Base-by-base conservation (phyloP, 345 rosid genomes). In the Heritiera littoralis region DNA sequence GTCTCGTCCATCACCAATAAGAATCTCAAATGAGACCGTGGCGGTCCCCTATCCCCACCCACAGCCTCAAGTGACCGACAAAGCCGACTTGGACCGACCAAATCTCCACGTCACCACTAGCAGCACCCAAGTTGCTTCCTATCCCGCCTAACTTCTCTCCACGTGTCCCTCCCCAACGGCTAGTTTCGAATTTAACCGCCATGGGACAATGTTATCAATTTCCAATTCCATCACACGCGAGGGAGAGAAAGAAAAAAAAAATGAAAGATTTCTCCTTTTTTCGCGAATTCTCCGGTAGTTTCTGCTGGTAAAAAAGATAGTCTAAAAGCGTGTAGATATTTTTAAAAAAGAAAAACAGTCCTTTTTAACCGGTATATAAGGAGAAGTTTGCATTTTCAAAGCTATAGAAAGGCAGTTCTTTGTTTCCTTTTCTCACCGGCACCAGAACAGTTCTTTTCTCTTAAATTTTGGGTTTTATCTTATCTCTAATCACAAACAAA, bases 141-240 rank as follows among this genome's bases (percentile, higher is more conserved):
- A 20, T 66, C 79, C 3, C 20, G 0, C 2, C 43, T 78, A 45
- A 4, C 14, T 58, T 17, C 1, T 14, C 77, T 70, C 82, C 94
- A 90, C 88, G 89, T 88, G 90, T 81, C 38, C 73, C 5, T 43
- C 6, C 9, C 81, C 51, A 82, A 85, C 87, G 86, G 86, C 86
- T 85, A 83, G 79, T 87, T 84, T 75, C 66, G 23, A 13, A 66
- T 40, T 84, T 80, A 82, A 83, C 88, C 82, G 81, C 83, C 83
- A 84, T 78, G 46, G 13, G 69, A 79, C 74, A 67, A 77, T 51
- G 75, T 43, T 59, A 68, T 49, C 52, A 68, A 48, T 56, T 66
- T 66, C 48, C 40, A 5, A 35, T 35, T 35, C 46, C 68, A 43
- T 6, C 45, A 43, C 8, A 43, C 4, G 4, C 67, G 82, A 17